Base-by-base conservation (phyloP, 2,329 filamentous ascomycete species). In the Fusarium torulosum region DNA sequence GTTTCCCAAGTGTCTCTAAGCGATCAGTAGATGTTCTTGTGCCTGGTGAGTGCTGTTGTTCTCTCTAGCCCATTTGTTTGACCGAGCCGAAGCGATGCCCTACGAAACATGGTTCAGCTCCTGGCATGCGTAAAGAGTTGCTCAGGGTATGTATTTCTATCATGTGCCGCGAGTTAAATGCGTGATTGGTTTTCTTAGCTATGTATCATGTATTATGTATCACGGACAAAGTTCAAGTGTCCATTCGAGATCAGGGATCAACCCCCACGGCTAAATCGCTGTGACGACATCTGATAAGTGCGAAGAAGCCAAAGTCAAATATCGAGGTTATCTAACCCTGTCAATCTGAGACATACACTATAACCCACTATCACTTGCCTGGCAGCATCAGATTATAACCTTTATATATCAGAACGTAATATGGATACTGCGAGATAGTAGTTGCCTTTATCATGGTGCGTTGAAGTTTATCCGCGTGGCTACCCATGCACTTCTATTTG, bases 21-120 rank as follows among this genome's bases (percentile, higher is more conserved):
- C 33, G 44, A 52, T 45, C 37, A 27, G 27, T 37, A 52, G 35
- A 40, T 31, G 20, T 23, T 19, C 25, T 25, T 51, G 45, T 56
- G 9, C 33, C n/a, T 14, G 20, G 37, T 52, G 46, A 20, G 42
- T 51, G 21, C 33, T 37, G 43, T 33, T n/a, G 50, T 40, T 35
- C 31, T 35, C 31, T 31, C 50, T 53, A 66, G 45, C 65, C 37
- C 31, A 8, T 59, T 66, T 53, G 33, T n/a, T 50, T 53, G 59
- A 69, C 65, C 54, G 65, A 69, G 33, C 35, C 33, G 37, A 47
- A 20, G 25, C 31, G 37, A 31, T 43, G 49, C 52, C 31, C 19
- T 33, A 20, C 55, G 15, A 13, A 35, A 44, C 19, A 46, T 42
- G 37, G n/a, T 25, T 51, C 41, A 38, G 40, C 29, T 51, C 27